Conservation (phyloP, 139 green algal genomes). For the Asterochloris erici region DNA sequence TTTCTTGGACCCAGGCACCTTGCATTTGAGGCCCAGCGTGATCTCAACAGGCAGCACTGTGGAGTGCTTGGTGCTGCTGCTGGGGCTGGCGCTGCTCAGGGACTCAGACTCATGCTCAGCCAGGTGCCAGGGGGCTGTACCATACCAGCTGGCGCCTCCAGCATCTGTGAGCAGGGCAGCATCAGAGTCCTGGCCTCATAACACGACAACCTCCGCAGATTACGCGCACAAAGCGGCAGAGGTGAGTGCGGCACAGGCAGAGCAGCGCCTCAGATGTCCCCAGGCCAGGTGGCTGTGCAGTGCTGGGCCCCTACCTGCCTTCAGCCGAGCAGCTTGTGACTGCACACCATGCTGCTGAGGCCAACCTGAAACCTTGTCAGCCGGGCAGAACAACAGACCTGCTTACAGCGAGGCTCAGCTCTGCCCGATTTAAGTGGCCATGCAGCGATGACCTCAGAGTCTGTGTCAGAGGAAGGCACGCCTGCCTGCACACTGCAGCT, state of each 20-base stretch:
- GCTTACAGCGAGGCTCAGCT: no score
- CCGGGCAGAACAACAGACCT: no score
- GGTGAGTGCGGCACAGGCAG: not conserved
- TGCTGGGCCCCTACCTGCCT: not conserved
- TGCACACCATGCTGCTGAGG: not conserved
- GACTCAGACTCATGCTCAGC: conserved; percentile 9
- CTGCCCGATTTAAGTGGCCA: no score
- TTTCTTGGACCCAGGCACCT: not conserved
- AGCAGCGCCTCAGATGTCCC: not conserved
- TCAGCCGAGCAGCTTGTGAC: not conserved
- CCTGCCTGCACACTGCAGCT: not conserved
- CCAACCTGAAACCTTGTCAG: not conserved
- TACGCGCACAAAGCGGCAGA: not conserved
- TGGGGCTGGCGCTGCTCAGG: not conserved
- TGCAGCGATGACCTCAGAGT: not conserved
- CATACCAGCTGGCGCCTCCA: not conserved
- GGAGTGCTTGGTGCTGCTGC: not conserved
- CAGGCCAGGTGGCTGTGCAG: not conserved
- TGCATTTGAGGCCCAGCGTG: conserved; percentile 15
- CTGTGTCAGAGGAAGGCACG: not conserved
- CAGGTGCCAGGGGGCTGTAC: not conserved
- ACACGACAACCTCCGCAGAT: not conserved
- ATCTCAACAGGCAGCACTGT: not conserved
- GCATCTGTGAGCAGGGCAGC: not conserved
- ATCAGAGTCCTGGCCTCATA: not conserved